Evolutionary conservation across 768 basidiomycete genomes (phyloP).

Genomic region (Kwoniella shandongensis): DNA sequence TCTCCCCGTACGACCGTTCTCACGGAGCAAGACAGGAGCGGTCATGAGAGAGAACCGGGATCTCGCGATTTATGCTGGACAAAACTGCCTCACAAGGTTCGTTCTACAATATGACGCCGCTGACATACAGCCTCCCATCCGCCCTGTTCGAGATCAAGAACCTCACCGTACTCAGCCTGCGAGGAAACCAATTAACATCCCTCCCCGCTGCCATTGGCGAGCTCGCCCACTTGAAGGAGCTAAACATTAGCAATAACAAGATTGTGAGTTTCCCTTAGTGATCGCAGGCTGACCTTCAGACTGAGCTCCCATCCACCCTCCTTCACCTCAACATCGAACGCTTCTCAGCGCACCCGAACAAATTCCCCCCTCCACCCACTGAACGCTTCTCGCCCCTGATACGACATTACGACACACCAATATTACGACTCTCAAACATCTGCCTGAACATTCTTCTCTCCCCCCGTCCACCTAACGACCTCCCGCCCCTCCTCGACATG

Average conservation of each 20-base stretch:
- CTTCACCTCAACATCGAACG: slow-evolving; percentile 37
- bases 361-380: slow-evolving; percentile 11
- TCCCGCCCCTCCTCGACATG: slow-evolving; percentile 45
- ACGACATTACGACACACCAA: slow-evolving; percentile 15
- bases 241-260: slow-evolving; percentile 49
- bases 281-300: slow-evolving; percentile 16
- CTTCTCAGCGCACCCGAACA: slow-evolving; percentile 35
- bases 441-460: slow-evolving; percentile 44
- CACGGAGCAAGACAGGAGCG: slow-evolving; percentile 29
- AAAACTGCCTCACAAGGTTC: slow-evolving; percentile 31
- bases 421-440: slow-evolving; percentile 31
- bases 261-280: slow-evolving; percentile 29
- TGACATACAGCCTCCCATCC: slow-evolving; percentile 39
- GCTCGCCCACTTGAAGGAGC: slow-evolving; percentile 41
- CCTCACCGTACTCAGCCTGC: slow-evolving; percentile 40
- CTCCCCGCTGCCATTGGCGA: slow-evolving; percentile 49
- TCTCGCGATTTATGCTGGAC: slow-evolving; percentile 14
- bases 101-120: slow-evolving; percentile 2
- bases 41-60: slow-evolving; percentile 16
- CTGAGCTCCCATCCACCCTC: slow-evolving; percentile 45
- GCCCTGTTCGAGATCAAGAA: slow-evolving; percentile 49
- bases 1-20: slow-evolving; percentile 10
- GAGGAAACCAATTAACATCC: slow-evolving; percentile 40
- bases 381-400: slow-evolving; percentile 19
- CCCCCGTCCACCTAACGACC: slow-evolving; percentile 36